Evolutionary conservation across 2,329 filamentous ascomycete species (phyloP).

Genomic region (Pseudogymnoascus sp.): DNA sequence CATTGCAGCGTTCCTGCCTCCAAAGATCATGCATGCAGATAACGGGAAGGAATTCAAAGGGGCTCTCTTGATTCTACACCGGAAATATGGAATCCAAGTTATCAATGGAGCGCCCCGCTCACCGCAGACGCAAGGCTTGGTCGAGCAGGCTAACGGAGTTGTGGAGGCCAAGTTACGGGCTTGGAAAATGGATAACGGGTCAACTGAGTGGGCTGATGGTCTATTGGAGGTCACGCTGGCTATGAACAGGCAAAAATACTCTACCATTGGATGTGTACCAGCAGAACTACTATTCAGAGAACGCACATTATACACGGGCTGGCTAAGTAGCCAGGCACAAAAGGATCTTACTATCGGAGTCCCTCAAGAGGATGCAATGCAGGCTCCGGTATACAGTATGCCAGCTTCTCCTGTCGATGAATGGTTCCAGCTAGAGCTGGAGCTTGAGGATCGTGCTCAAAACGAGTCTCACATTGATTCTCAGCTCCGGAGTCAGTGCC

Average conservation of each 20-base stretch:
- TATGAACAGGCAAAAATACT: conserved; percentile 14
- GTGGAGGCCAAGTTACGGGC: conserved; percentile 14
- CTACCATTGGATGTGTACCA: conserved; percentile 4
- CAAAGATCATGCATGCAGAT: conserved; percentile 17
- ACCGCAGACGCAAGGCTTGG: conserved; percentile 17
- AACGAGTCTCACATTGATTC: too few relatives aligned
- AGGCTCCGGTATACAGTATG: too few relatives aligned
- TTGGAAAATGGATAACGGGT: conserved; percentile 14
- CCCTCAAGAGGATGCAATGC: too few relatives aligned
- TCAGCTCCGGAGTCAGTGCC: too few relatives aligned
- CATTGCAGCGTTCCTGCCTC: conserved; percentile 13
- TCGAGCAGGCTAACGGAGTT: conserved; percentile 19
- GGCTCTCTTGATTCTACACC: conserved; percentile 11
- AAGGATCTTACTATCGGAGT: background rate
- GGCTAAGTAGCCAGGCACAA: background rate
- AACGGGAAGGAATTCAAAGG: conserved; percentile 20
- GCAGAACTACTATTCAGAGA: background rate
- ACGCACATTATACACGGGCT: background rate
- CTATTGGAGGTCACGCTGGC: conserved; percentile 6
- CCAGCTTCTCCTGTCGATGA: too few relatives aligned
- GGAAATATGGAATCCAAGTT: conserved; percentile 14
- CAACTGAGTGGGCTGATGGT: conserved; percentile 4
- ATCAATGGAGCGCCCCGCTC: conserved; percentile 16
- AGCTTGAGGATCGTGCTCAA: too few relatives aligned
- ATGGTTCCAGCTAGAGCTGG: too few relatives aligned